Conservation (phyloP, 305 asterid species). For the Salvia sclarea region DNA sequence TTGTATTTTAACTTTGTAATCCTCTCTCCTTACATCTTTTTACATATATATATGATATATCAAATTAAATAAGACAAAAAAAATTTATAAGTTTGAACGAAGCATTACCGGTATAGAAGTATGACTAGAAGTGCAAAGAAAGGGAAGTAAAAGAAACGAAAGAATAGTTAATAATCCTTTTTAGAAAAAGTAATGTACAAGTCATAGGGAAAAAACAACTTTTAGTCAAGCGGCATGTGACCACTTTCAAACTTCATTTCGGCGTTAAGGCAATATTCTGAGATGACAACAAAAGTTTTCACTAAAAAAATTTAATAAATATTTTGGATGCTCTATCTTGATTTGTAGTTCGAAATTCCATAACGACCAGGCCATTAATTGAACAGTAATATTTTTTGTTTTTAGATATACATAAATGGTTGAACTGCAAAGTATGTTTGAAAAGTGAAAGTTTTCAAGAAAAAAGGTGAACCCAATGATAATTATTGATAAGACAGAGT, state of each 20-base stretch:
- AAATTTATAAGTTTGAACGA: too few species aligned
- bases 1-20: too few species aligned
- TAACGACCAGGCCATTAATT: constrained; percentile 21
- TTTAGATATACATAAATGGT: neutral
- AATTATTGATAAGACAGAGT: constrained; percentile 26
- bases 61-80: too few species aligned
- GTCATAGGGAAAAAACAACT: constrained; percentile 2
- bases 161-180: neutral
- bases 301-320: neutral
- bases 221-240: constrained; percentile 50
- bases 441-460: neutral
- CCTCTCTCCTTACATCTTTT: too few species aligned
- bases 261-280: constrained; percentile 41
- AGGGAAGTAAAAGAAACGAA: neutral
- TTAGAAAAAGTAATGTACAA: constrained; percentile 13
- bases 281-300: constrained; percentile 30
- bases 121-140: neutral
- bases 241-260: constrained; percentile 46
- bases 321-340: neutral
- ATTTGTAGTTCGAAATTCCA: constrained; percentile 10
- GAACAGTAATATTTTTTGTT: neutral
- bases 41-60: too few species aligned
- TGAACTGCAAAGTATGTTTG: constrained; percentile 1
- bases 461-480: constrained; percentile 23
- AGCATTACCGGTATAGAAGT: neutral